These are phyloP conservation scores for Hylodesmum podocarpum DNA, from an alignment of 306 rosid genomes.

Conservation along the genomic window DNA sequence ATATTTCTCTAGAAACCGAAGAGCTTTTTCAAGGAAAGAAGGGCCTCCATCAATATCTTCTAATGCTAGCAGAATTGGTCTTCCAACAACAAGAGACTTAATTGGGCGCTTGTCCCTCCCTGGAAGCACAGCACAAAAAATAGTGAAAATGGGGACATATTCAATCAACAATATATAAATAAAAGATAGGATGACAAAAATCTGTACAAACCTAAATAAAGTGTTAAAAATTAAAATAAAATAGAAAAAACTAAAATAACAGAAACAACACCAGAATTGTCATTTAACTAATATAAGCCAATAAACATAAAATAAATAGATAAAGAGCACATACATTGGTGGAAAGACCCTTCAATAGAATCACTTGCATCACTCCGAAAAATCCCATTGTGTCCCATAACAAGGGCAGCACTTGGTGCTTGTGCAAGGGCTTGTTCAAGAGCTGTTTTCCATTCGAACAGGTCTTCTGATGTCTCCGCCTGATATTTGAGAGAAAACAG, in stretches of 20 bases:
- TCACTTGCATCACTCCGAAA: conserved; percentile 81
- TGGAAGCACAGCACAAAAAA: conserved; percentile 31
- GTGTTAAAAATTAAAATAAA: not conserved
- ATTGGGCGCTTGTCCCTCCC: conserved; percentile 97
- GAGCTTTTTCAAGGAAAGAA: conserved; percentile 97
- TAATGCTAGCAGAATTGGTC: conserved; percentile 93
- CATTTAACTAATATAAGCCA: conserved; percentile 7
- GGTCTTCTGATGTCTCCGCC: conserved; percentile 98
- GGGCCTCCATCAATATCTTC: conserved; percentile 99
- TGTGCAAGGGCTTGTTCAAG: conserved; percentile 97
- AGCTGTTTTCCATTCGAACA: conserved; percentile 96
- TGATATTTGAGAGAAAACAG: conserved; percentile 35
- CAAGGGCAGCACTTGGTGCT: conserved; percentile 99
- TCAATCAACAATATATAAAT: not conserved
- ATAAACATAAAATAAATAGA: conserved; percentile 23
- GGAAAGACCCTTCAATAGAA: conserved; percentile 85
- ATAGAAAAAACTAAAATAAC: not conserved
- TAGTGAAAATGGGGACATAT: not conserved
- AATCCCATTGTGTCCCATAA: conserved; percentile 96
- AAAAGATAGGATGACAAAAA: not conserved
- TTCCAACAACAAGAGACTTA: conserved; percentile 96
- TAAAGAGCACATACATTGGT: conserved; percentile 73
- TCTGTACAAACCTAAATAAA: conserved; percentile 10
- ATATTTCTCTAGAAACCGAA: conserved; percentile 80
- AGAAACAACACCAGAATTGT: not conserved